Percentiles rank a stretch among this genome's conserved stretches.
phyloP scores from a whole-genome alignment of 306 rosid species.

The Albizia julibrissin region DNA sequence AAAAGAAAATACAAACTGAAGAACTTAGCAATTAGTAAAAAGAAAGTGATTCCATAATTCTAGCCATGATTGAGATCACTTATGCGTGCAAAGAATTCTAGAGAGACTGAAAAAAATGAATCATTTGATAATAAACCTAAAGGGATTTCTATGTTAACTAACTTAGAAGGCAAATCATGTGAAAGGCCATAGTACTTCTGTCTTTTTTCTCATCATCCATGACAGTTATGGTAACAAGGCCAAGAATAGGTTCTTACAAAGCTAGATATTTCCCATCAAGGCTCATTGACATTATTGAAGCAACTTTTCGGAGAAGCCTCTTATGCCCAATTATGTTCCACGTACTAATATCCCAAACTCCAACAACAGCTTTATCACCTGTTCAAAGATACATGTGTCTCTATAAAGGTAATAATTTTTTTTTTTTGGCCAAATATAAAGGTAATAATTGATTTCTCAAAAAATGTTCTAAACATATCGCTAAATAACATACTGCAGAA shows the following conservation, averaged over 20 bases:
- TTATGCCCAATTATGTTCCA: conserved; percentile 93
- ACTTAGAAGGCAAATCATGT: neutral
- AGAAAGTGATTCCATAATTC: neutral
- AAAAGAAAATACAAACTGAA: neutral
- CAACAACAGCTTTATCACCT: conserved; percentile 69
- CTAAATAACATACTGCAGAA: conserved; percentile 4
- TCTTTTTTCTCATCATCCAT: neutral
- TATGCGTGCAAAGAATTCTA: neutral
- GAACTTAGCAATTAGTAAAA: neutral
- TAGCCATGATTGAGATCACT: neutral
- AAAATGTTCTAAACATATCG: conserved; percentile 9
- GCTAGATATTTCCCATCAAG: conserved; percentile 96
- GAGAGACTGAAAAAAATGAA: neutral
- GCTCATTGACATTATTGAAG: conserved; percentile 83
- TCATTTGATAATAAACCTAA: neutral
- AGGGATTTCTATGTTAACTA: neutral
- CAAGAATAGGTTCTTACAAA: conserved; percentile 60
- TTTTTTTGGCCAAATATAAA: no score
- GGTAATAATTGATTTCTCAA: conserved; percentile 21
- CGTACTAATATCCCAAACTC: conserved; percentile 86
- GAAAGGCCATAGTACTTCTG: neutral
- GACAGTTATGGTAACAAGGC: neutral
- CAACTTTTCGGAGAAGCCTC: conserved; percentile 81
- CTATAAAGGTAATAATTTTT: neutral
- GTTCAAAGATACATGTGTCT: conserved; percentile 31